Base-by-base conservation (phyloP, 2,329 filamentous ascomycete species). In the Aspergillus ruber region DNA sequence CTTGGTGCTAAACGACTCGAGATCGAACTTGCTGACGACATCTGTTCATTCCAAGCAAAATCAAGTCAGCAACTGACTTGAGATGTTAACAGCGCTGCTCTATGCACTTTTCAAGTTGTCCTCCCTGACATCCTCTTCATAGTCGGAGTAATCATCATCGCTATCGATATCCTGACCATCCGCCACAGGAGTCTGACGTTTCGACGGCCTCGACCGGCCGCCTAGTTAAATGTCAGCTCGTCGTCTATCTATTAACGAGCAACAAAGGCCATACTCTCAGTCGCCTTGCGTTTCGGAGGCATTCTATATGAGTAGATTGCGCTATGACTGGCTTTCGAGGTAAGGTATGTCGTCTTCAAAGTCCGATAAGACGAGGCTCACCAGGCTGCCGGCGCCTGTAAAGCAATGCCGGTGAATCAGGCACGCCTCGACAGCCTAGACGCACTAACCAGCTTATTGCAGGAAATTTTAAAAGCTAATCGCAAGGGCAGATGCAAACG, bases 241-340 rank as follows among this genome's bases (percentile, higher is more conserved):
- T 50, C 42, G 52, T 52, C 48, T 46, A 44, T 45, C 44, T 43
- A 44, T 42, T 43, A 42, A 55, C 50, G 44, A 61, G 56, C 53
- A 59, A 53, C 49, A 17, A 47, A 41, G 53, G 57, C 56, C 68
- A 67, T 73, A 76, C 74, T 74, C 45, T 74, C 70, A 56, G 72
- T 60, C 51, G 84, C 84, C 72, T 88, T 88, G 63, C 85, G 79
- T 72, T 89, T 89, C 15, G 78, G 74, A 53, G 85, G 80, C 85
- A 89, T 88, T 49, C 56, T 64, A 21, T 45, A 18, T 47, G 44
- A 12, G 25, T 29, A 10, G 12, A 29, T 12, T 29, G 25, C 10
- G 9, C 25, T 29, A 10, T 12, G 25, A 12, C 25, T 29, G 10
- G 4, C 9, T 9, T 29, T 12, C 25, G 25, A 5, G 25, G 9